These are phyloP conservation scores for Verbascum thapsus DNA, from an alignment of 257 asterid species.

Conservation along the genomic window DNA sequence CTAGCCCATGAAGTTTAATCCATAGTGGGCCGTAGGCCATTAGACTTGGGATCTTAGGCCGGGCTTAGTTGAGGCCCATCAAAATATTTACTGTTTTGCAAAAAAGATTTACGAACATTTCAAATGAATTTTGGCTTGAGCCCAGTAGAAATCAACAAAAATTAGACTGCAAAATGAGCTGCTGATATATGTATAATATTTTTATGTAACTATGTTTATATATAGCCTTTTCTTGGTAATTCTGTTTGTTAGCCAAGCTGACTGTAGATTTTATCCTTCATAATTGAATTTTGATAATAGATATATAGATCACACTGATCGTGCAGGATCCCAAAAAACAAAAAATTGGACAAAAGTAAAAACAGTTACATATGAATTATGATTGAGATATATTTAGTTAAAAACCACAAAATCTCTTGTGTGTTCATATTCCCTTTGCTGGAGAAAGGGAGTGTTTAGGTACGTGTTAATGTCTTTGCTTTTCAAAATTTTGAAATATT, in stretches of 20 bases:
- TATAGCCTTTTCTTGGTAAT: no score
- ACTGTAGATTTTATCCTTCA: slow-evolving; percentile 23
- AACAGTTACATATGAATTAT: slow-evolving; percentile 32
- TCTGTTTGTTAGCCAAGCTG: no score
- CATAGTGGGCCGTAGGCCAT: no score
- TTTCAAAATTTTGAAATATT: not conserved
- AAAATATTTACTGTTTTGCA: no score
- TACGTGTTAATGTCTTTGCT: not conserved
- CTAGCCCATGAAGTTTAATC: no score
- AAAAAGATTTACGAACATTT: slow-evolving; percentile 9
- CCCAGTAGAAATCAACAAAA: not conserved
- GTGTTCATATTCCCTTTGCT: slow-evolving; percentile 26
- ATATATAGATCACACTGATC: slow-evolving; percentile 31
- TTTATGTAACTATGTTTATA: not conserved
- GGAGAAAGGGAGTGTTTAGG: slow-evolving; percentile 12
- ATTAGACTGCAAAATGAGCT: slow-evolving; percentile 2
- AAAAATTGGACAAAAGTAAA: slow-evolving; percentile 42
- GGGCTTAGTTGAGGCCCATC: no score
- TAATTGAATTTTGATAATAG: slow-evolving; percentile 16
- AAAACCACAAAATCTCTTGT: slow-evolving; percentile 9
- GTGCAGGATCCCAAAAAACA: slow-evolving; percentile 54
- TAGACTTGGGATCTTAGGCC: no score
- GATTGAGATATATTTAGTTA: slow-evolving; percentile 26
- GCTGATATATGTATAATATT: not conserved
- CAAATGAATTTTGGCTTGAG: slow-evolving; percentile 16